phyloP scores from a whole-genome alignment of 129 eudicot genomes.

The Flaveria sonorensis region DNA sequence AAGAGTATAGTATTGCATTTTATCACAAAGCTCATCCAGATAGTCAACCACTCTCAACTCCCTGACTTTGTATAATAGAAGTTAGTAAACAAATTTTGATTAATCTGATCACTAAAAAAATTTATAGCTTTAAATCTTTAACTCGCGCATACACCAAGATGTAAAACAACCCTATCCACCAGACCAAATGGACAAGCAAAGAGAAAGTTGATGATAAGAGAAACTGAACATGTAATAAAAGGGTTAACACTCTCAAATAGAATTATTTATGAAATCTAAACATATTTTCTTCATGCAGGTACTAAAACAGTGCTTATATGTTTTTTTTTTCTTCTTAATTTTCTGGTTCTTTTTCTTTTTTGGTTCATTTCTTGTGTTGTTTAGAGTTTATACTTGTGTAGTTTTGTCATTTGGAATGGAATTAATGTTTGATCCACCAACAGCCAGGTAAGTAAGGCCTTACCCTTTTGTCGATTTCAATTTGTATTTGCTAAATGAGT shows the following conservation, averaged over 20 bases:
- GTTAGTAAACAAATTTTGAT: neutral
- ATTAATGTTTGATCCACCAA: too few relatives aligned
- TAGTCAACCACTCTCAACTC: constrained; percentile 96
- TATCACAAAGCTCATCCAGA: constrained; percentile 94
- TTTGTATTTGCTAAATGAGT: too few relatives aligned
- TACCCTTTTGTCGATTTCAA: too few relatives aligned
- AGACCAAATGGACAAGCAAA: neutral
- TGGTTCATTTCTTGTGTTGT: too few relatives aligned
- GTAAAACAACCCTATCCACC: too few relatives aligned
- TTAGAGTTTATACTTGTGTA: too few relatives aligned
- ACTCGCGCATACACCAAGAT: constrained; percentile 19
- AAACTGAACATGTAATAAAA: neutral
- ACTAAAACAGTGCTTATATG: too few relatives aligned
- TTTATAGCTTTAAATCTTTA: constrained; percentile 44
- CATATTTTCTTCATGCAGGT: constrained; percentile 1
- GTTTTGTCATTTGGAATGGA: too few relatives aligned
- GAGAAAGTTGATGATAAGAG: neutral
- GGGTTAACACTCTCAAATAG: neutral
- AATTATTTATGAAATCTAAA: neutral
- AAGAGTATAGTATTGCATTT: constrained; percentile 93
- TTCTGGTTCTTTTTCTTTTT: too few relatives aligned
- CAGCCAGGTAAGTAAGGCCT: too few relatives aligned
- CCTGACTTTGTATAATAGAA: constrained; percentile 59
- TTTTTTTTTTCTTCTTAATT: too few relatives aligned
- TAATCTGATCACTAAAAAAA: neutral